These are phyloP conservation scores for Hamigera avellanea DNA, from an alignment of 495 filamentous ascomycete species.

Conservation along the genomic window DNA sequence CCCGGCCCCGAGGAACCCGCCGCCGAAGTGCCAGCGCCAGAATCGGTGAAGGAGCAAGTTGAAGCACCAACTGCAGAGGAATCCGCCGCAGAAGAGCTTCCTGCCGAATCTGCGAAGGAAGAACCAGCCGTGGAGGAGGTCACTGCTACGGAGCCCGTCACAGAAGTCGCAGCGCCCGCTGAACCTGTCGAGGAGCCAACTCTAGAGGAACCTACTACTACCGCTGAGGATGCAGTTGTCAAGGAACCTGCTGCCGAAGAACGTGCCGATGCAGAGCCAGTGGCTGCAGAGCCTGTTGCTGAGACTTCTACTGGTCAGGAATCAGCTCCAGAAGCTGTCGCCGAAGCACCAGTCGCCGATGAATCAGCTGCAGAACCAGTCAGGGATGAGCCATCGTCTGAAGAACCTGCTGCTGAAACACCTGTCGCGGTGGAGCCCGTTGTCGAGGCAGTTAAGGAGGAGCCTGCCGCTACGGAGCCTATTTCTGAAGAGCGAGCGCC, in stretches of 20 bases:
- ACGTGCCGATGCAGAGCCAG: not conserved
- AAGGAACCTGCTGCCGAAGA: slow-evolving; percentile 4
- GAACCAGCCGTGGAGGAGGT: slow-evolving; percentile 1
- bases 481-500: slow-evolving; percentile 2
- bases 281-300: slow-evolving; percentile 1
- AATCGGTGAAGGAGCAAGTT: not conserved
- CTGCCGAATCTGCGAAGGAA: slow-evolving; percentile 4
- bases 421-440: slow-evolving; percentile 1
- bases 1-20: slow-evolving; percentile 4
- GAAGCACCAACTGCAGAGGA: slow-evolving; percentile 2
- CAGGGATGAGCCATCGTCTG: slow-evolving; percentile 5
- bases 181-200: slow-evolving; percentile 4
- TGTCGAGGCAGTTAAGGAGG: slow-evolving; percentile 2
- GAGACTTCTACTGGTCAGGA: slow-evolving; percentile 5
- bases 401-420: slow-evolving; percentile 2
- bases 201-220: slow-evolving; percentile 2
- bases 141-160: slow-evolving; percentile 2
- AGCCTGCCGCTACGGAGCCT: slow-evolving; percentile 2
- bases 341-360: not conserved
- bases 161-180: not conserved
- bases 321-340: not conserved
- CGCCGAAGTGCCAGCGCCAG: not conserved
- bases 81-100: slow-evolving; percentile 2
- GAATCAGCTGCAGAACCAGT: not conserved
- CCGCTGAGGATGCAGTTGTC: slow-evolving; percentile 1